phyloP scores from a whole-genome alignment of 805 yeast genomes.

The Pichia exigua region DNA sequence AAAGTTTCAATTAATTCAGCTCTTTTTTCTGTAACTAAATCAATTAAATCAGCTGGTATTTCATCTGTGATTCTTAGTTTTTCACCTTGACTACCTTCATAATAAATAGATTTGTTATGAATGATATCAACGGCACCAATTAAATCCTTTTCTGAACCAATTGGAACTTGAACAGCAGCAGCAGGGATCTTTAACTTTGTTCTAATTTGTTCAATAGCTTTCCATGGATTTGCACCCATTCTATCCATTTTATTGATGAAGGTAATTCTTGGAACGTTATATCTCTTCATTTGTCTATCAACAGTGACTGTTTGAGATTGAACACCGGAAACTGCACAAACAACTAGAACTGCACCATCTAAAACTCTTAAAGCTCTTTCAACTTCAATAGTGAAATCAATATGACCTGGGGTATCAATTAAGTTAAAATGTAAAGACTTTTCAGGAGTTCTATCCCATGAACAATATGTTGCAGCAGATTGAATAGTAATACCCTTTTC shows the following conservation, averaged over 20 bases:
- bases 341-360: constrained; percentile 97
- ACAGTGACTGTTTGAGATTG: constrained; percentile 98
- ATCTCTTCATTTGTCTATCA: constrained; percentile 97
- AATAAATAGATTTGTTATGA: constrained; percentile 77
- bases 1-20: constrained; percentile 79
- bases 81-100: constrained; percentile 90
- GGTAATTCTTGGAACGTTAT: constrained; percentile 93
- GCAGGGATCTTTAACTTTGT: constrained; percentile 84
- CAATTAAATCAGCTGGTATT: constrained; percentile 74
- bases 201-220: constrained; percentile 87
- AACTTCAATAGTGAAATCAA: constrained; percentile 97
- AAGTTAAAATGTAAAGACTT: constrained; percentile 75
- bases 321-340: constrained; percentile 97
- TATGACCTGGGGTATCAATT: constrained; percentile 98
- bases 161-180: constrained; percentile 97
- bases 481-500: constrained; percentile 98
- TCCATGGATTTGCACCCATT: constrained; percentile 98
- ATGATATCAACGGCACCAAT: constrained; percentile 89
- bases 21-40: constrained; percentile 85
- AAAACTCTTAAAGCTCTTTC: constrained; percentile 97
- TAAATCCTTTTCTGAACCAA: constrained; percentile 82
- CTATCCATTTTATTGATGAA: constrained; percentile 98
- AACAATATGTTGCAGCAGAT: constrained; percentile 97
- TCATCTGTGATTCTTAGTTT: constrained; percentile 48
- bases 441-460: constrained; percentile 73